A percentile compares a stretch with the other conserved stretches of the same genome.
phyloP scores from a whole-genome alignment of 2,329 filamentous ascomycete genomes.

The Fusarium sp. region DNA sequence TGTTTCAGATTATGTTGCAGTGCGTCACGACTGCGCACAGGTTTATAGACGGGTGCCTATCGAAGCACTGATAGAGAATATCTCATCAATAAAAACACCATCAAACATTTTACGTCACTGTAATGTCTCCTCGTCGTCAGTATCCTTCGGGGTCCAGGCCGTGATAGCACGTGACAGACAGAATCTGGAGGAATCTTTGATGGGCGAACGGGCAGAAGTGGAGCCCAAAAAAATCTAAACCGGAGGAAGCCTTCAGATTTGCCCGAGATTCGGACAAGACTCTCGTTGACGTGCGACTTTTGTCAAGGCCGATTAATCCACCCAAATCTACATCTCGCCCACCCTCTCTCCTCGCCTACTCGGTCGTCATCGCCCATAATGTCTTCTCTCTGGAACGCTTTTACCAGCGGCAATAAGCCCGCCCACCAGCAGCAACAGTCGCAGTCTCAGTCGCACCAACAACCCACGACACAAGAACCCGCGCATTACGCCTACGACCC shows the following conservation, averaged over 20 bases:
- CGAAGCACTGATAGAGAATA: no score
- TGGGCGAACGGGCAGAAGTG: constrained; percentile 22
- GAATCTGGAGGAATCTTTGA: constrained; percentile 23
- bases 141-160: constrained; percentile 4
- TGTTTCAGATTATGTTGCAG: neutral
- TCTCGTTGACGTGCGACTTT: constrained; percentile 38
- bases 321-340: constrained; percentile 29
- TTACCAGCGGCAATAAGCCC: constrained; percentile 67
- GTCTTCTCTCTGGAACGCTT: constrained; percentile 69
- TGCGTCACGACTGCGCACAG: neutral
- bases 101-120: neutral
- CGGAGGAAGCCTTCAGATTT: constrained; percentile 36
- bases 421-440: constrained; percentile 53
- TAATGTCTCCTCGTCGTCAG: neutral
- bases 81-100: neutral
- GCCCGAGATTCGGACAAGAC: constrained; percentile 39
- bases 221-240: constrained; percentile 45
- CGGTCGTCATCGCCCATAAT: constrained; percentile 48
- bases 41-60: neutral
- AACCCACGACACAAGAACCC: constrained; percentile 56
- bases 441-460: constrained; percentile 50
- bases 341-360: constrained; percentile 18
- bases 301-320: constrained; percentile 26
- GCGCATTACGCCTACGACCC: constrained; percentile 73
- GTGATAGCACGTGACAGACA: constrained; percentile 23